phyloP scores from a whole-genome alignment of 345 rosid genomes.

The Microthlaspi erraticum region DNA sequence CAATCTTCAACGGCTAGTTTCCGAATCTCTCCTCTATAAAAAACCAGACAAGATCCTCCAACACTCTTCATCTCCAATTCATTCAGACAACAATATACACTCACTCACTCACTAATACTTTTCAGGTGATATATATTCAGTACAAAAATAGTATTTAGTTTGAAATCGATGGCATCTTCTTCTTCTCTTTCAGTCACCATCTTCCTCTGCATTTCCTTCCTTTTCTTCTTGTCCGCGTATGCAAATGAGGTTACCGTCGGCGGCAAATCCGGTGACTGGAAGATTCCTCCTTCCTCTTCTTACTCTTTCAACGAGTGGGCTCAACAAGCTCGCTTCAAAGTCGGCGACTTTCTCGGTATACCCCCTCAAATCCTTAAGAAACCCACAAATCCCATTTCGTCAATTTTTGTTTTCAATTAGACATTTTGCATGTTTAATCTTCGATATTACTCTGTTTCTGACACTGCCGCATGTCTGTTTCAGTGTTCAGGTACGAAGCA shows the following conservation, averaged over 20 bases:
- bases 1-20: slow-evolving; percentile 36
- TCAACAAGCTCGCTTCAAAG: slow-evolving; percentile 59
- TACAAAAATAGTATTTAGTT: neutral
- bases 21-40: slow-evolving; percentile 28
- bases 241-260: slow-evolving; percentile 63
- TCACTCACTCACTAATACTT: no score
- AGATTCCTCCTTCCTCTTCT: slow-evolving; percentile 59
- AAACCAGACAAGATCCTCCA: slow-evolving; percentile 7
- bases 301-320: slow-evolving; percentile 78
- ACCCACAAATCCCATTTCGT: neutral
- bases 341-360: slow-evolving; percentile 70
- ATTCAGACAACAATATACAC: neutral
- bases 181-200: slow-evolving; percentile 12
- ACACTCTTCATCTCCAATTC: slow-evolving; percentile 4
- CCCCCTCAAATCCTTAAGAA: neutral
- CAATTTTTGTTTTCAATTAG: neutral
- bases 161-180: slow-evolving; percentile 37
- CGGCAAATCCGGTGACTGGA: slow-evolving; percentile 66
- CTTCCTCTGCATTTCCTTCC: slow-evolving; percentile 22
- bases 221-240: slow-evolving; percentile 17
- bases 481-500: slow-evolving; percentile 73
- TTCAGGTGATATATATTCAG: neutral
- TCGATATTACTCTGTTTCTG: slow-evolving; percentile 20
- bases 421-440: neutral
- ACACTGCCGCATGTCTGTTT: neutral